Conservation (phyloP, 768 basidiomycete species). For the Podaxis rugospora region DNA sequence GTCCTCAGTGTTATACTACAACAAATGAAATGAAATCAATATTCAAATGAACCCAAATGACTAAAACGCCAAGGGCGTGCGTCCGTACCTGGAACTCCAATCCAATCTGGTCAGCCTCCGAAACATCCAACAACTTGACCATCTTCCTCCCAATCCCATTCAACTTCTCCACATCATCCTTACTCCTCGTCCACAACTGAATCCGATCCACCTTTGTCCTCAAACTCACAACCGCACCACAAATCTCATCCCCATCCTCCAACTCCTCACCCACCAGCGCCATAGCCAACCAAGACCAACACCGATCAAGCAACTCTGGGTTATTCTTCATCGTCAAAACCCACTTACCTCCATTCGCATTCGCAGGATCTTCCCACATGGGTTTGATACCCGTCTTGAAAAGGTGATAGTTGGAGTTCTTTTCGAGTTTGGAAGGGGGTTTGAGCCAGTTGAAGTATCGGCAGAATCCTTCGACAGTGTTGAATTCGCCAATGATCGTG, state of each 20-base stretch:
- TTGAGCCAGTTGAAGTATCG: conserved; percentile 94
- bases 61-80: conserved; percentile 3
- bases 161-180: conserved; percentile 81
- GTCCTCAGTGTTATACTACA: conserved; percentile 84
- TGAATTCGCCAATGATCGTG: conserved; percentile 83
- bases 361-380: conserved; percentile 96
- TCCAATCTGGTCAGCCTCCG: conserved; percentile 79
- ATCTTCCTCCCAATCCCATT: conserved; percentile 83
- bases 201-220: conserved; percentile 86
- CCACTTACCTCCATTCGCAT: conserved; percentile 93
- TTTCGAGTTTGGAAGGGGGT: conserved; percentile 82
- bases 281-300: conserved; percentile 90
- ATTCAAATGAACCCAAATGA: conserved; percentile 16
- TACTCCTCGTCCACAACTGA: conserved; percentile 85
- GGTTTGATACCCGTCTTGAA: conserved; percentile 94
- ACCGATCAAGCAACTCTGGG: conserved; percentile 72
- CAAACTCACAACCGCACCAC: conserved; percentile 83
- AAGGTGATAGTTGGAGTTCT: conserved; percentile 91
- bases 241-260: conserved; percentile 70
- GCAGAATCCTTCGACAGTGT: conserved; percentile 87
- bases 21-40: not conserved
- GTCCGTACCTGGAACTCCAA: conserved; percentile 81
- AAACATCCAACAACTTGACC: conserved; percentile 77
- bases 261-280: conserved; percentile 85
- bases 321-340: conserved; percentile 90